Conservation (phyloP, 176 grass and related monocot species). For the Oryza glumipatula region DNA sequence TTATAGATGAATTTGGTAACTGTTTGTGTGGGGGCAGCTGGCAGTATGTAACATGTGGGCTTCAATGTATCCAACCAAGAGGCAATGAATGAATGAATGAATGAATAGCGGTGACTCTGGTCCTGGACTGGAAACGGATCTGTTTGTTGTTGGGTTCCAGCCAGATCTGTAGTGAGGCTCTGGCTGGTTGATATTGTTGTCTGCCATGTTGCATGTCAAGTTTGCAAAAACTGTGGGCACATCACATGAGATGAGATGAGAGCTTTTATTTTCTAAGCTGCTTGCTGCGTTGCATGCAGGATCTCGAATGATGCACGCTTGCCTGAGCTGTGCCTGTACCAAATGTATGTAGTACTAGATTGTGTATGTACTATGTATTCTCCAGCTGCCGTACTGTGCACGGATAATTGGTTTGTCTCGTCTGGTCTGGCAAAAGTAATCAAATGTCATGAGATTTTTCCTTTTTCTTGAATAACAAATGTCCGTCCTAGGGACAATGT, state of each 20-base stretch:
- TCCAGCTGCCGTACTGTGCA: not conserved
- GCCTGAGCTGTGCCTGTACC: not conserved
- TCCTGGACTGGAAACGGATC: constrained; percentile 8
- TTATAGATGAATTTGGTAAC: not conserved
- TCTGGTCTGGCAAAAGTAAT: not conserved
- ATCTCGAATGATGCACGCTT: not conserved
- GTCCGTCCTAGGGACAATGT: no score
- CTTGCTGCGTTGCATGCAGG: no score
- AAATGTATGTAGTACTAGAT: no score
- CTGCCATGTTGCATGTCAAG: constrained; percentile 25
- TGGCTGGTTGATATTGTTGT: constrained; percentile 18
- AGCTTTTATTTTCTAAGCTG: no score
- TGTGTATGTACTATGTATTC: no score
- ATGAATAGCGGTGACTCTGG: constrained; percentile 5
- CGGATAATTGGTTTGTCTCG: not conserved
- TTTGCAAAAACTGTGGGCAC: not conserved
- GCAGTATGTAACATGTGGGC: constrained; percentile 25
- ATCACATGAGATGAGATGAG: not conserved
- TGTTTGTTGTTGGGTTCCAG: not conserved
- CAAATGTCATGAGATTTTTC: no score
- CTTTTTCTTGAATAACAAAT: no score
- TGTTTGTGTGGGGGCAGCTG: not conserved
- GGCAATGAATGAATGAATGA: constrained; percentile 3
- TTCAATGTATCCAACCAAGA: not conserved
- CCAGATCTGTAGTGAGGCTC: constrained; percentile 3